A percentile compares a stretch with the other conserved stretches of the same genome.
Evolutionary conservation across 2,329 filamentous ascomycete genomes (phyloP).

Genomic region (Scolecobasidium constrictum): DNA sequence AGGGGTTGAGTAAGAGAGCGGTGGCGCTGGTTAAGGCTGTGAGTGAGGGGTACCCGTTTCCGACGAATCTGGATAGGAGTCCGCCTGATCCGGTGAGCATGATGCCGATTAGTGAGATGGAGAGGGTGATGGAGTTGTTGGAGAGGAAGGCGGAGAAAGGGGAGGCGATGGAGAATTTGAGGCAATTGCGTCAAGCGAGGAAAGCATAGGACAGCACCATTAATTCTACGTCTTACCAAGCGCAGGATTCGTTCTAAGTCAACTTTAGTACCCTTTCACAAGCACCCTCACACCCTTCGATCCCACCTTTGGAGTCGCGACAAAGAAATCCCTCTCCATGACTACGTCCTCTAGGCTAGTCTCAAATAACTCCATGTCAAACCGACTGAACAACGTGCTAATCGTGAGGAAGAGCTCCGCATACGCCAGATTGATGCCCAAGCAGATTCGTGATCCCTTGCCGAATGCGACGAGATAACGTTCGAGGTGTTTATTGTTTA

Average conservation of each 20-base stretch:
- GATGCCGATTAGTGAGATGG: constrained; percentile 50
- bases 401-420: neutral
- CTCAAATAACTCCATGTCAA: constrained; percentile 2
- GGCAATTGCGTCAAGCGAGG: no score
- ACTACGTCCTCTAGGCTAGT: neutral
- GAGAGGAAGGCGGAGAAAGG: constrained; percentile 28
- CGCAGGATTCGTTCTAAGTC: no score
- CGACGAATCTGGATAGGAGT: constrained; percentile 48
- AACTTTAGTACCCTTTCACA: no score
- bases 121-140: constrained; percentile 37
- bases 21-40: constrained; percentile 40
- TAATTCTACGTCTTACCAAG: no score
- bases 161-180: constrained; percentile 16
- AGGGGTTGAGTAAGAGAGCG: constrained; percentile 32
- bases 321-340: neutral
- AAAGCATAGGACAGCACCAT: no score
- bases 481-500: constrained; percentile 13
- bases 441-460: constrained; percentile 20
- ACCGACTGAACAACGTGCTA: neutral
- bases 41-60: constrained; percentile 50
- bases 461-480: constrained; percentile 20
- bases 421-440: constrained; percentile 19
- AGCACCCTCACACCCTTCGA: neutral
- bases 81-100: constrained; percentile 46
- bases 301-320: neutral